Evolutionary conservation across 371 early-diverging fungal species (phyloP).

Genomic region (Circinella minor): DNA sequence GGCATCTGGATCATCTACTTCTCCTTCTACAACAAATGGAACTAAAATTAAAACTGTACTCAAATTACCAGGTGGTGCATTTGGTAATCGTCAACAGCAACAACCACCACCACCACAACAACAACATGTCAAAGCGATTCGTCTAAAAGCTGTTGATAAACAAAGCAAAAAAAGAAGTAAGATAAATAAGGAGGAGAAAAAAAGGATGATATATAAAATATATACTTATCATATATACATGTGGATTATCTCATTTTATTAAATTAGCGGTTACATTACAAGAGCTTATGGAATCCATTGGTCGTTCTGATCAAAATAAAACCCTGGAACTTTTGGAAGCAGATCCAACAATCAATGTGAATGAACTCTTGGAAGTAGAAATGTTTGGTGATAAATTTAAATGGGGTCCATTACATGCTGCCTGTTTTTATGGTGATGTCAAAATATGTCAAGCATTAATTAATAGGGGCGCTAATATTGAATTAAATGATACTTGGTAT

Average conservation of each 20-base stretch:
- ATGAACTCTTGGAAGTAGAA: constrained; percentile 59
- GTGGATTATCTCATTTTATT: background rate
- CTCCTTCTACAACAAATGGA: constrained; percentile 1
- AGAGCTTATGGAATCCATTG: constrained; percentile 40
- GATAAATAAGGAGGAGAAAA: background rate
- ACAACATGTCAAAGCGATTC: constrained; percentile 40
- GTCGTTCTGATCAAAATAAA: constrained; percentile 32
- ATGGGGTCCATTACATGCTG: constrained; percentile 91
- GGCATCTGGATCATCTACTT: background rate
- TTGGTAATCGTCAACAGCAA: constrained; percentile 19
- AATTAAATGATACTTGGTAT: constrained; percentile 87
- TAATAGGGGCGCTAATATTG: constrained; percentile 78
- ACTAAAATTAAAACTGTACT: constrained; percentile 31
- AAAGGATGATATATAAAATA: background rate
- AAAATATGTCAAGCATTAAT: constrained; percentile 70
- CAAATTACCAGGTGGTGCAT: constrained; percentile 43
- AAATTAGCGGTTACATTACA: constrained; percentile 11
- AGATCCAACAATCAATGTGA: constrained; percentile 50
- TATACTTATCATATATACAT: background rate
- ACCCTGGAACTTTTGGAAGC: constrained; percentile 35
- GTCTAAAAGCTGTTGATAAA: constrained; percentile 43
- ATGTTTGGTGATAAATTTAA: constrained; percentile 73
- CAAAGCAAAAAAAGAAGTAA: constrained; percentile 22
- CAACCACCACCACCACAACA: constrained; percentile 5
- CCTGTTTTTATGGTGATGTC: constrained; percentile 80